These are phyloP conservation scores for Penicillium verhagenii DNA, from an alignment of 495 filamentous ascomycete species.

Conservation along the genomic window DNA sequence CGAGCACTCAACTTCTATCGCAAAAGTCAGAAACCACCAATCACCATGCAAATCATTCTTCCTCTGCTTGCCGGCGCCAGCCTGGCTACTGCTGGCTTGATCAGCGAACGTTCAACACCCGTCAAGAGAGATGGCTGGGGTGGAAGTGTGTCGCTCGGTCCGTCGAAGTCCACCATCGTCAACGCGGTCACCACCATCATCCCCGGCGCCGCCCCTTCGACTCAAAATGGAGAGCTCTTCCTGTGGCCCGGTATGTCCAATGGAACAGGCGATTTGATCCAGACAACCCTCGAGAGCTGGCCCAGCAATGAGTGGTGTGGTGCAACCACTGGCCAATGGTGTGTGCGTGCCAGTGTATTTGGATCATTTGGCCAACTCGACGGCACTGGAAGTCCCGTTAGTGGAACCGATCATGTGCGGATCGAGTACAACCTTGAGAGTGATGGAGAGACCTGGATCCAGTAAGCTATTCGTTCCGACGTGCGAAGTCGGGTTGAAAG, in stretches of 20 bases:
- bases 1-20: not conserved
- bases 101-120: not conserved
- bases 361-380: slow-evolving; percentile 38
- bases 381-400: slow-evolving; percentile 27
- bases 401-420: slow-evolving; percentile 29
- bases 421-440: slow-evolving; percentile 35
- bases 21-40: not conserved
- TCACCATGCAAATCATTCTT: slow-evolving; percentile 8
- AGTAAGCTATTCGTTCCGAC: slow-evolving; percentile 19
- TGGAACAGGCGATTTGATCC: slow-evolving; percentile 42
- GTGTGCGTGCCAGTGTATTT: slow-evolving; percentile 42
- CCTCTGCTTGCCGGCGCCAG: slow-evolving; percentile 5
- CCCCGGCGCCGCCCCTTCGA: slow-evolving; percentile 34
- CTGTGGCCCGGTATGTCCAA: slow-evolving; percentile 49
- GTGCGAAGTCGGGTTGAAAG: no score
- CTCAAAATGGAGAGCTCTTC: slow-evolving; percentile 39
- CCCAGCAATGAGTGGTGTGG: slow-evolving; percentile 35
- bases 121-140: slow-evolving; percentile 37
- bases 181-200: slow-evolving; percentile 43
- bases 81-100: slow-evolving; percentile 8
- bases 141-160: slow-evolving; percentile 39
- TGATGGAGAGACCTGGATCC: slow-evolving; percentile 34
- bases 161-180: slow-evolving; percentile 38
- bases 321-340: slow-evolving; percentile 35
- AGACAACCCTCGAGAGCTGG: slow-evolving; percentile 39